Evolutionary conservation across 1,139 yeast genomes (phyloP).

Genomic region (Saccharomycopsis phalli): DNA sequence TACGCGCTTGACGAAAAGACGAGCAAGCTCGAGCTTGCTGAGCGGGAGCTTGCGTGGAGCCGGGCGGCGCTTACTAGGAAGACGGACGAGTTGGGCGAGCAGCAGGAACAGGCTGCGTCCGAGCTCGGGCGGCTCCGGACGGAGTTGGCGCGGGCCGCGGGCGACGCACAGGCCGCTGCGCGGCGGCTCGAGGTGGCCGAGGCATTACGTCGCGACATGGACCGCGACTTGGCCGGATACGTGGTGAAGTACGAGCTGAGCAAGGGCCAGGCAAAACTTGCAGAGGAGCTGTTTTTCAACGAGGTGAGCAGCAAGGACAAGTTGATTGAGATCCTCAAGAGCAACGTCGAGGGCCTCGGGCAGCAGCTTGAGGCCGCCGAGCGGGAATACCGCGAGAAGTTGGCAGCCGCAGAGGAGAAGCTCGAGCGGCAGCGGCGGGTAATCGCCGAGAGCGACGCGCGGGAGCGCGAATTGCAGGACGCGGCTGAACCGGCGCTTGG

Average conservation of each 20-base stretch:
- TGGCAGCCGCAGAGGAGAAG: conserved; percentile 26
- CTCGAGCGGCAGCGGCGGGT: too few relatives aligned
- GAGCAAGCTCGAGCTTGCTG: conserved; percentile 36
- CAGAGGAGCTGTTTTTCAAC: conserved; percentile 44
- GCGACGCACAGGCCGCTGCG: too few relatives aligned
- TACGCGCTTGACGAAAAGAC: conserved; percentile 32
- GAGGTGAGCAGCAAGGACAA: conserved; percentile 63
- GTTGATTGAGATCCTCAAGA: conserved; percentile 50
- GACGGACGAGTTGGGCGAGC: conserved; percentile 22
- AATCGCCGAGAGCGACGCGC: too few relatives aligned
- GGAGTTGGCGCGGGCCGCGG: too few relatives aligned
- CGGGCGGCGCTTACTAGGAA: conserved; percentile 35
- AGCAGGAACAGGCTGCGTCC: too few relatives aligned
- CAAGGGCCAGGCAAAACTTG: too few relatives aligned
- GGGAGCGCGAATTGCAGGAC: conserved; percentile 39
- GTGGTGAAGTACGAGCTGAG: too few relatives aligned
- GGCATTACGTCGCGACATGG: too few relatives aligned
- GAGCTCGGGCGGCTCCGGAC: too few relatives aligned
- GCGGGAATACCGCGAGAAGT: conserved; percentile 28
- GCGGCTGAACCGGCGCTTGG: conserved; percentile 36
- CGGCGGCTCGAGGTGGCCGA: too few relatives aligned
- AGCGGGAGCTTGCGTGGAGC: conserved; percentile 38
- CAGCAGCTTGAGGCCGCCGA: conserved; percentile 36
- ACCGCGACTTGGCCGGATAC: too few relatives aligned
- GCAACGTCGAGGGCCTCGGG: conserved; percentile 29